phyloP scores from a whole-genome alignment of 2,329 filamentous ascomycete genomes.

The Salinomyces thailandicus region DNA sequence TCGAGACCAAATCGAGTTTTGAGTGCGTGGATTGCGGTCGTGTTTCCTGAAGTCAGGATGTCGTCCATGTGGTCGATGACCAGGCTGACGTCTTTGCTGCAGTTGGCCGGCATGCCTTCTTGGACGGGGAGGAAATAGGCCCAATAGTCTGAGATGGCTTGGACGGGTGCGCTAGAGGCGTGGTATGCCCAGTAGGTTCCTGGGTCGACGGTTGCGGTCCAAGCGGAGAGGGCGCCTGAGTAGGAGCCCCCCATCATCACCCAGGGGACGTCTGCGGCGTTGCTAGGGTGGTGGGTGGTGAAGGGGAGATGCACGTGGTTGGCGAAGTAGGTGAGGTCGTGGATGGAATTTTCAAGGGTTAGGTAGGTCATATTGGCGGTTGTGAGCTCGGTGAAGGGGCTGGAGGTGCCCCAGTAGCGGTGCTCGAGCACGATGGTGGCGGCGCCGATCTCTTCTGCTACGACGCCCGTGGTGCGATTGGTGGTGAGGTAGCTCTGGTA shows the following conservation, averaged over 20 bases:
- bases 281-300: conserved; percentile 37
- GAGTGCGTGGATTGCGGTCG: conserved; percentile 29
- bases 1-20: conserved; percentile 45
- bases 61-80: conserved; percentile 43
- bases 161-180: conserved; percentile 45
- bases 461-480: conserved; percentile 38
- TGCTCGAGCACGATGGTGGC: conserved; percentile 49
- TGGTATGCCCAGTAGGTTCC: conserved; percentile 53
- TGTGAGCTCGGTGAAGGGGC: conserved; percentile 41
- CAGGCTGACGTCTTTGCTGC: conserved; percentile 41
- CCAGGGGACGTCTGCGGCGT: conserved; percentile 47
- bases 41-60: conserved; percentile 21
- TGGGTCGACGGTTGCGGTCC: conserved; percentile 43
- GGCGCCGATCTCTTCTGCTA: conserved; percentile 43
- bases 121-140: conserved; percentile 49
- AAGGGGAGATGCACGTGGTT: conserved; percentile 45
- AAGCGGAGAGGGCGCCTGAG: conserved; percentile 45
- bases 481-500: conserved; percentile 45
- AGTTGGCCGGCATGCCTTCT: conserved; percentile 49
- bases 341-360: conserved; percentile 44
- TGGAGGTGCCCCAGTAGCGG: conserved; percentile 48
- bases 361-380: conserved; percentile 46
- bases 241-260: conserved; percentile 48
- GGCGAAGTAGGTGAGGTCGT: conserved; percentile 46
- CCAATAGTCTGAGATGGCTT: conserved; percentile 49